Conservation (phyloP, 1,284 basidiomycete species). For the Ustilago tritici region DNA sequence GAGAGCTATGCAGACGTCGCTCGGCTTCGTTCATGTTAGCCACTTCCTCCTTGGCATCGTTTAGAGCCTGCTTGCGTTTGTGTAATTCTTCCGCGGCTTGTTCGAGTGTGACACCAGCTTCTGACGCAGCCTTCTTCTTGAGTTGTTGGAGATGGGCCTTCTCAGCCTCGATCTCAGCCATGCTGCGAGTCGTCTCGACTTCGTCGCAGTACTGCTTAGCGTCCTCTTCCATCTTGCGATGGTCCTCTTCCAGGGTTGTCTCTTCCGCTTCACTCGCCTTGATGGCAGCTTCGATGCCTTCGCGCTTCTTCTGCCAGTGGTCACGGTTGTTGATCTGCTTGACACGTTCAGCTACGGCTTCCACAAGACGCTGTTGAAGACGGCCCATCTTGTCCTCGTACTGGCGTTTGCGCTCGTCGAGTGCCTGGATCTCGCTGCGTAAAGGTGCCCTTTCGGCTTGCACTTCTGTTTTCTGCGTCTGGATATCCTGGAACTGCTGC, state of each 20-base stretch:
- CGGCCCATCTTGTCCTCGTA: conserved; percentile 30
- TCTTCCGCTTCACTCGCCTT: conserved; percentile 71
- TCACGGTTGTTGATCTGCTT: conserved; percentile 65
- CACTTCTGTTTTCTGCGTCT: conserved; percentile 45
- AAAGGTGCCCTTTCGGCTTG: conserved; percentile 66
- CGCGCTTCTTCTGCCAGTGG: conserved; percentile 46
- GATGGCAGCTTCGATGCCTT: conserved; percentile 43
- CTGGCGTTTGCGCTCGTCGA: conserved; percentile 27
- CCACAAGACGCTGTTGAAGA: conserved; percentile 52
- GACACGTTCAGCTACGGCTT: conserved; percentile 45
- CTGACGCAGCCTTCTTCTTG: conserved; percentile 75
- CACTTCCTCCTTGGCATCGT: conserved; percentile 75
- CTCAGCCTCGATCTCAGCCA: conserved; percentile 75
- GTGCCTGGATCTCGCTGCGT: conserved; percentile 66
- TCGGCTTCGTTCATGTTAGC: conserved; percentile 73
- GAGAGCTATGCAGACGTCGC: conserved; percentile 23
- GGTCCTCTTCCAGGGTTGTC: conserved; percentile 74
- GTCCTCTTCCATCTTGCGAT: conserved; percentile 65
- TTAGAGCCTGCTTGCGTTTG: conserved; percentile 69
- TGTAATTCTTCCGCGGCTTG: conserved; percentile 79
- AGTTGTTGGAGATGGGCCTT: conserved; percentile 77
- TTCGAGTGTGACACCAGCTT: conserved; percentile 80
- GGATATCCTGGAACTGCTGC: conserved; percentile 52
- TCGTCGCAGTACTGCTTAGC: conserved; percentile 77
- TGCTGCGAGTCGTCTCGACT: conserved; percentile 75